A percentile compares a stretch with the other conserved stretches of the same genome.
These are phyloP conservation scores for Rheum nobile DNA, from an alignment of 148 eudicot species.

Conservation along the genomic window DNA sequence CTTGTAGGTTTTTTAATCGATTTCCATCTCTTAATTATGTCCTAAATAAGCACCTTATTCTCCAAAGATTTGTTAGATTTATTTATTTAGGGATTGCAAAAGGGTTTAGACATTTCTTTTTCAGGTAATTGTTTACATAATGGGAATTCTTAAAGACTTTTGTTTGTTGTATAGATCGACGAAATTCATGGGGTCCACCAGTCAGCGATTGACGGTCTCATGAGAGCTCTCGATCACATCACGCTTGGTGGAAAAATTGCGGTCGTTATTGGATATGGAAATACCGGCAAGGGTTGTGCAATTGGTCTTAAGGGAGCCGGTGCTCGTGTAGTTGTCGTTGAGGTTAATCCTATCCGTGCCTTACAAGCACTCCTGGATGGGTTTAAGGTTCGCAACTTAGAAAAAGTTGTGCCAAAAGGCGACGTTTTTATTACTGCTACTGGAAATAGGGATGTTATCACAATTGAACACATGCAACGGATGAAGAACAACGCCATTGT, in stretches of 20 bases:
- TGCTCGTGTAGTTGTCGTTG: constrained; percentile 79
- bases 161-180: constrained; percentile 47
- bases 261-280: constrained; percentile 84
- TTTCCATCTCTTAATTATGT: too few species aligned
- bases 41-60: background rate
- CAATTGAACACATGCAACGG: constrained; percentile 72
- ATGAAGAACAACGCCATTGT: constrained; percentile 98
- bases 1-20: too few species aligned
- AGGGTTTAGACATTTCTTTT: too few species aligned
- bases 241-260: constrained; percentile 91
- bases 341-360: constrained; percentile 84
- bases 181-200: constrained; percentile 94
- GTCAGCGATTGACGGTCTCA: constrained; percentile 85
- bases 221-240: constrained; percentile 83
- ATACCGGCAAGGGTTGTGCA: constrained; percentile 96
- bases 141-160: too few species aligned
- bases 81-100: too few species aligned
- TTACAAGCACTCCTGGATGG: constrained; percentile 90
- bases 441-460: constrained; percentile 91
- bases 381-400: constrained; percentile 57
- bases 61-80: too few species aligned
- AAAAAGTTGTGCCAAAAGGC: constrained; percentile 51
- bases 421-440: constrained; percentile 88
- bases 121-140: too few species aligned
- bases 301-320: constrained; percentile 76